A percentile compares a stretch with the other conserved stretches of the same genome.
These are phyloP conservation scores for Fusarium armeniacum DNA, from an alignment of 2,329 filamentous ascomycete species.

Conservation along the genomic window DNA sequence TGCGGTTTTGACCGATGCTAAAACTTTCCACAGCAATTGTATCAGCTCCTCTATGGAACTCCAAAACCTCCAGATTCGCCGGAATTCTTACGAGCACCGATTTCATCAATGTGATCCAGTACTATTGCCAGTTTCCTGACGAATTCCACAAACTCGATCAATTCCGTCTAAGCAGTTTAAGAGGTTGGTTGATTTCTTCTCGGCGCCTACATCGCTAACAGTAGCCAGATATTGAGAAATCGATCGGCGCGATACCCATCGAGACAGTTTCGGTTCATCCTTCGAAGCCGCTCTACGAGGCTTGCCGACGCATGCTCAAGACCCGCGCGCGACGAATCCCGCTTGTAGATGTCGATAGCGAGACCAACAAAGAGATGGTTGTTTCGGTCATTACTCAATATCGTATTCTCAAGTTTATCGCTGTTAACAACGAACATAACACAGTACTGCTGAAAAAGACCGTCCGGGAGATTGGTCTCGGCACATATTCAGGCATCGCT, in stretches of 20 bases:
- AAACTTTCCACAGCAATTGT: conserved; percentile 79
- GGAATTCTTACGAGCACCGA: conserved; percentile 95
- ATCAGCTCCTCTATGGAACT: conserved; percentile 97
- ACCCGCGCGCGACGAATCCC: conserved; percentile 95
- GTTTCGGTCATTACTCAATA: conserved; percentile 99
- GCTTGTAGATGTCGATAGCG: conserved; percentile 92
- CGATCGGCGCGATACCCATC: conserved; percentile 89
- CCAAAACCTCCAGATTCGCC: conserved; percentile 90
- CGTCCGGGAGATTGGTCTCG: conserved; percentile 84
- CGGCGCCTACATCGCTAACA: conserved; percentile 37
- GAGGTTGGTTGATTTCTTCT: conserved; percentile 70
- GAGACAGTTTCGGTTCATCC: conserved; percentile 98
- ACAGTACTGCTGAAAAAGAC: conserved; percentile 91
- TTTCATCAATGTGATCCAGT: conserved; percentile 98
- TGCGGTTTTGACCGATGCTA: conserved; percentile 30
- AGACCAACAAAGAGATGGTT: conserved; percentile 91
- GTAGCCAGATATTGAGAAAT: conserved; percentile 87
- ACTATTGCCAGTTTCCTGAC: conserved; percentile 97
- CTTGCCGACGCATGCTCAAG: conserved; percentile 92
- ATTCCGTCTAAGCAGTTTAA: conserved; percentile 90
- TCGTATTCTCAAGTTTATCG: conserved; percentile 97
- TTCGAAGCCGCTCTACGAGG: conserved; percentile 90
- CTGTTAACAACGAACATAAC: conserved; percentile 88
- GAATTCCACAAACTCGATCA: conserved; percentile 91
- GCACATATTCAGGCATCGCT: conserved; percentile 84